A percentile compares a stretch with the other conserved stretches of the same genome.
These are phyloP conservation scores for Aspergillus uvarum DNA, from an alignment of 2,329 filamentous ascomycete species.

Conservation along the genomic window DNA sequence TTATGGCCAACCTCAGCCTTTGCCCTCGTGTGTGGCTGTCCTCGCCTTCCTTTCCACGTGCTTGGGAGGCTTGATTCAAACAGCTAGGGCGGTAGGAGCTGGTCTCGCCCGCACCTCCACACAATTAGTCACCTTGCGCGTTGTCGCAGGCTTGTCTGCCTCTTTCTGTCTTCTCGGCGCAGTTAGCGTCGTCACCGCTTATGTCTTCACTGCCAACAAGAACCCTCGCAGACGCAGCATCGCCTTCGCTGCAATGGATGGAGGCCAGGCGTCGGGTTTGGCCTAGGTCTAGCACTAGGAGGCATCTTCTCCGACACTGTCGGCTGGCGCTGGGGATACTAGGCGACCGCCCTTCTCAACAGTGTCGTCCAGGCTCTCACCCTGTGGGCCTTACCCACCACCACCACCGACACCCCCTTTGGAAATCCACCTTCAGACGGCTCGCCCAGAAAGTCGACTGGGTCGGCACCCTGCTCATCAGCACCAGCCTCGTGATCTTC, in stretches of 20 bases:
- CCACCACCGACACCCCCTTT: background rate
- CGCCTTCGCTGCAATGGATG: slow-evolving; percentile 41
- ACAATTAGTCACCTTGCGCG: too few species aligned
- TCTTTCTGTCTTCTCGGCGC: too few species aligned
- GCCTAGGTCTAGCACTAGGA: slow-evolving; percentile 2
- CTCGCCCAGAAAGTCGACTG: background rate
- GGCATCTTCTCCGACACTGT: slow-evolving; percentile 2
- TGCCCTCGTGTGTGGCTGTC: too few species aligned
- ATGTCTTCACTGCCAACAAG: slow-evolving; percentile 41
- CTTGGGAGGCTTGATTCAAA: too few species aligned
- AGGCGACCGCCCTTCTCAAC: background rate
- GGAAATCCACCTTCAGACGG: background rate
- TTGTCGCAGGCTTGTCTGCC: too few species aligned
- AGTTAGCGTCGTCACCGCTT: too few species aligned
- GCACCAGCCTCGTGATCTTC: background rate
- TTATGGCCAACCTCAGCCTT: too few species aligned
- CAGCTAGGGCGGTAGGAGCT: too few species aligned
- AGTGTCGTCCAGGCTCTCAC: background rate
- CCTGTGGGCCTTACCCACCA: background rate
- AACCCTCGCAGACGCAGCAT: slow-evolving; percentile 43
- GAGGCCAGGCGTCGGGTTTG: slow-evolving; percentile 11
- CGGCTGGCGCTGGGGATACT: slow-evolving; percentile 1
- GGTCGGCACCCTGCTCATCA: background rate
- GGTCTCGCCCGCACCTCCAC: too few species aligned
- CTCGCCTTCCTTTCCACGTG: too few species aligned